A percentile compares a stretch with the other conserved stretches of the same genome.
Evolutionary conservation across 805 yeast species (phyloP).

Genomic region (Metschnikowia henanensis): DNA sequence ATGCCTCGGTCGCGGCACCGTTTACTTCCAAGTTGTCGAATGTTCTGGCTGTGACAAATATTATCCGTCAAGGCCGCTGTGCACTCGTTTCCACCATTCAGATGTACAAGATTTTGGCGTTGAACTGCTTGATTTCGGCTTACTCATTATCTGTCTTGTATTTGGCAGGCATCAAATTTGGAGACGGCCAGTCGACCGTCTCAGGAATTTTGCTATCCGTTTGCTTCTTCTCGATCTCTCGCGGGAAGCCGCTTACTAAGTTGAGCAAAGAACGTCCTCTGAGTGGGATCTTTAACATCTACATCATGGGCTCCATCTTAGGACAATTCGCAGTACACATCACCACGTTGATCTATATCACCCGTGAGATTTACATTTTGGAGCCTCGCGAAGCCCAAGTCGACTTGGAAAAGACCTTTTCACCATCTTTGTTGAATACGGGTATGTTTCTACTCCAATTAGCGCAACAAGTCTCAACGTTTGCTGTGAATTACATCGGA

Average conservation of each 20-base stretch:
- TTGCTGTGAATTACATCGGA: constrained; percentile 97
- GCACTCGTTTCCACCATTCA: constrained; percentile 96
- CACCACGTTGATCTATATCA: constrained; percentile 75
- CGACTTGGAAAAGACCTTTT: constrained; percentile 85
- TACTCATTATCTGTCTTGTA: constrained; percentile 92
- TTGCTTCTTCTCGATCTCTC: constrained; percentile 92
- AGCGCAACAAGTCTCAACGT: constrained; percentile 96
- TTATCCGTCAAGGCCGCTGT: constrained; percentile 97
- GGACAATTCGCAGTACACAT: constrained; percentile 97
- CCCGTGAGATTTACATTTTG: constrained; percentile 75
- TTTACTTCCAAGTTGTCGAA: constrained; percentile 92
- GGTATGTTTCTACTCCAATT: constrained; percentile 93
- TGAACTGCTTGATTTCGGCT: constrained; percentile 96
- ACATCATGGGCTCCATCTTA: constrained; percentile 96
- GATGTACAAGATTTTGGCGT: constrained; percentile 97
- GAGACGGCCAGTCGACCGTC: constrained; percentile 96
- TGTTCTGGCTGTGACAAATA: constrained; percentile 89
- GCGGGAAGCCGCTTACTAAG: constrained; percentile 88
- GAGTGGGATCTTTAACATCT: constrained; percentile 91
- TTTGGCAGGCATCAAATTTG: constrained; percentile 96
- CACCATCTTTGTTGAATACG: constrained; percentile 90
- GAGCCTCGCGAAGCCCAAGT: constrained; percentile 93
- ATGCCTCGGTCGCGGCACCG: constrained; percentile 99
- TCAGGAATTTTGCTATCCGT: constrained; percentile 92
- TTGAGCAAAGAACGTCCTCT: constrained; percentile 94